phyloP scores from a whole-genome alignment of 1,284 basidiomycete species.

The Trichosporon sp. region DNA sequence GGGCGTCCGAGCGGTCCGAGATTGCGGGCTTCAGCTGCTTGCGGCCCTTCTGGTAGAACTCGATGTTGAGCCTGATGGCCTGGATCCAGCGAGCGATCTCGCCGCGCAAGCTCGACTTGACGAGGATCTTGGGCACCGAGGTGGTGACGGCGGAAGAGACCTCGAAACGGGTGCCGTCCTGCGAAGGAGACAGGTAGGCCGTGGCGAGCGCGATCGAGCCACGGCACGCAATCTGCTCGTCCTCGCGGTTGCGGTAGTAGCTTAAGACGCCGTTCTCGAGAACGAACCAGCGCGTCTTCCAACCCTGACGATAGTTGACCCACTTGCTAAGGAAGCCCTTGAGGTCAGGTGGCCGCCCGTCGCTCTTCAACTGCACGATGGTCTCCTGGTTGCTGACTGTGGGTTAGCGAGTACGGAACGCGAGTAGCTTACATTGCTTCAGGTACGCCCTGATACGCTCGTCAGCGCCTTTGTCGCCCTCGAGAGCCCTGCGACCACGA shows the following conservation, averaged over 20 bases:
- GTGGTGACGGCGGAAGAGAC: constrained; percentile 65
- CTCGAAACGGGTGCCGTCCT: constrained; percentile 70
- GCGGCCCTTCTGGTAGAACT: constrained; percentile 60
- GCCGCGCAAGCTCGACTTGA: constrained; percentile 86
- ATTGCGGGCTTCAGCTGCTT: not conserved
- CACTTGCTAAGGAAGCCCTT: constrained; percentile 64
- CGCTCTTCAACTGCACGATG: constrained; percentile 47
- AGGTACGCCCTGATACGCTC: constrained; percentile 82
- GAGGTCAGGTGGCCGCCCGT: constrained; percentile 64
- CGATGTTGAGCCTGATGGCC: constrained; percentile 72
- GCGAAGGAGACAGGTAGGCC: constrained; percentile 65
- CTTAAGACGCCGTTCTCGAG: constrained; percentile 81
- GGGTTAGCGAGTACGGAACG: constrained; percentile 13
- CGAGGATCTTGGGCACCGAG: constrained; percentile 70
- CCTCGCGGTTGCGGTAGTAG: constrained; percentile 84
- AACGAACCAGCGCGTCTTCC: constrained; percentile 92
- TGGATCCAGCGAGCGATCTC: constrained; percentile 87
- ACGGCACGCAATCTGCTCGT: constrained; percentile 81
- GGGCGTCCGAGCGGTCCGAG: constrained; percentile 24
- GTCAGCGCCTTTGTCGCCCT: constrained; percentile 63
- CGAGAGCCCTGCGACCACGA: constrained; percentile 73
- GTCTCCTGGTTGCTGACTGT: constrained; percentile 76
- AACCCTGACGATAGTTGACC: constrained; percentile 65
- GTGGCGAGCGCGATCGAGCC: constrained; percentile 88
- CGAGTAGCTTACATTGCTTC: constrained; percentile 67